phyloP scores from a whole-genome alignment of 2,329 filamentous ascomycete genomes.

The Aspergillus udagawae region DNA sequence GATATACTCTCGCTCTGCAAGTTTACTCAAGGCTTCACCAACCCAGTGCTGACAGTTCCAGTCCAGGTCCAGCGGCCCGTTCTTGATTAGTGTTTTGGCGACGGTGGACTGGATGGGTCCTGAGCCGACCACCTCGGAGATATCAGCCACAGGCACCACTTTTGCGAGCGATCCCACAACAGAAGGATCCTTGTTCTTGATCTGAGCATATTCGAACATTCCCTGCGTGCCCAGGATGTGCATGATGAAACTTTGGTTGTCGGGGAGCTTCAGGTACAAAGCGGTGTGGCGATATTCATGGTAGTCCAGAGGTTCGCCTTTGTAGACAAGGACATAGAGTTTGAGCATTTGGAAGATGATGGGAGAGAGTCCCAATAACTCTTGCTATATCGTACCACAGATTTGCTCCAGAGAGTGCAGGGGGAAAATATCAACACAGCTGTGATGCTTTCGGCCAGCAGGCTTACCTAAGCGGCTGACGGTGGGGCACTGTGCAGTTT shows the following conservation, averaged over 20 bases:
- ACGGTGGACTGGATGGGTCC: conserved; percentile 16
- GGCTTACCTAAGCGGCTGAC: too few species aligned
- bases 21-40: conserved; percentile 21
- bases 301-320: conserved; percentile 27
- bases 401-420: background rate
- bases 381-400: background rate
- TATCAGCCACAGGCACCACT: conserved; percentile 15
- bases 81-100: conserved; percentile 18
- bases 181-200: conserved; percentile 9
- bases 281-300: conserved; percentile 29
- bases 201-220: conserved; percentile 21
- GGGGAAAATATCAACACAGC: background rate
- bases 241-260: conserved; percentile 15
- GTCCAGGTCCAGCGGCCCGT: conserved; percentile 20
- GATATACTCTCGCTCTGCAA: conserved; percentile 21
- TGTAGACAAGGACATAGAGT: conserved; percentile 23
- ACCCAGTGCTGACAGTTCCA: conserved; percentile 35
- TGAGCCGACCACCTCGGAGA: conserved; percentile 7
- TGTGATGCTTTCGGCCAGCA: too few species aligned
- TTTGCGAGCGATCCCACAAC: conserved; percentile 12
- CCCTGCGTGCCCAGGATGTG: conserved; percentile 25
- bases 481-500: background rate
- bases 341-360: background rate
- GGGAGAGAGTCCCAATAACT: background rate
- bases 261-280: conserved; percentile 20